phyloP scores from a whole-genome alignment of 164 flowering plant genomes.

The Santalum album region DNA sequence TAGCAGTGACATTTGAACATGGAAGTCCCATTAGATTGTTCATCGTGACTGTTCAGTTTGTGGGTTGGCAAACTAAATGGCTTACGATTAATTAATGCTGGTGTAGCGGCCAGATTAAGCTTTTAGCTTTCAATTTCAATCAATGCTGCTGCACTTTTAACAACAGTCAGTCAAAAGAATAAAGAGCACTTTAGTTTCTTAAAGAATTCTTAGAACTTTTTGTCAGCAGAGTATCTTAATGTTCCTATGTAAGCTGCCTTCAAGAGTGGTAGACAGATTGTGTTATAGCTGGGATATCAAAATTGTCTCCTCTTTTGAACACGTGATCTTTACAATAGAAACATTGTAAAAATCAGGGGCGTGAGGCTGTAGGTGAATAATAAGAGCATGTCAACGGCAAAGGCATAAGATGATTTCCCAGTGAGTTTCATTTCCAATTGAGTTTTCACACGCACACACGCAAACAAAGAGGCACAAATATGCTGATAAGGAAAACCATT shows the following conservation, averaged over 20 bases:
- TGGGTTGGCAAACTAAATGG: too few species aligned
- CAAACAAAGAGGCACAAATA: slow-evolving; percentile 7
- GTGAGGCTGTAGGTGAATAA: too few species aligned
- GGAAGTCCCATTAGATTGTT: too few species aligned
- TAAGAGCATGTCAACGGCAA: not conserved
- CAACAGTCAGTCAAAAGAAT: slow-evolving; percentile 19
- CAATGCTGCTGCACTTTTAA: slow-evolving; percentile 18
- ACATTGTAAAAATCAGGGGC: slow-evolving; percentile 2
- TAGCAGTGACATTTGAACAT: too few species aligned
- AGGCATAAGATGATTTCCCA: slow-evolving; percentile 4
- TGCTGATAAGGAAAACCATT: slow-evolving; percentile 18
- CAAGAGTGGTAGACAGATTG: not conserved
- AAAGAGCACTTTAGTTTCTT: slow-evolving; percentile 4
- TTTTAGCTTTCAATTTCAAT: slow-evolving; percentile 25
- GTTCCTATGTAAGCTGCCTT: not conserved
- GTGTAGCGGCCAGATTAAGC: not conserved
- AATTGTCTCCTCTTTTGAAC: not conserved
- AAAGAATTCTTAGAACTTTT: not conserved
- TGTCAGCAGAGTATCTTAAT: not conserved
- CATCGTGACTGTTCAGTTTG: too few species aligned
- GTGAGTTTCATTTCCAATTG: slow-evolving; percentile 6
- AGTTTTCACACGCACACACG: not conserved
- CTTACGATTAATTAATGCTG: too few species aligned
- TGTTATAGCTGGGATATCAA: not conserved
- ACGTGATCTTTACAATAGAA: not conserved